Evolutionary conservation across 208 protist genomes (phyloP).

Genomic region (Leishmania gerbilli): DNA sequence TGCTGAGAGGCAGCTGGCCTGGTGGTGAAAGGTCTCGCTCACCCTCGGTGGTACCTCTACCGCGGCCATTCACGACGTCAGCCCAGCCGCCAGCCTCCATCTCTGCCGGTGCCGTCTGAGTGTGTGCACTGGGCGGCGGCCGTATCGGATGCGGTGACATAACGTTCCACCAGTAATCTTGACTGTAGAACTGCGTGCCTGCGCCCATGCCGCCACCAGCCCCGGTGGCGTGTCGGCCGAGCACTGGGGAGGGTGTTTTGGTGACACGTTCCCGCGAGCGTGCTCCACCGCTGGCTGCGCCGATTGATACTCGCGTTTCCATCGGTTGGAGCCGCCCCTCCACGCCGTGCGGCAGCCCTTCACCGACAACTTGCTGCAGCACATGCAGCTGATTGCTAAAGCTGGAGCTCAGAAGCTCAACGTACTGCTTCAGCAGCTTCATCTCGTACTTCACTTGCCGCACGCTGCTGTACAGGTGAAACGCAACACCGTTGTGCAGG

Average conservation of each 20-base stretch:
- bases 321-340: slow-evolving; percentile 11
- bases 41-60: background rate
- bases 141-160: slow-evolving; percentile 24
- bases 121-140: background rate
- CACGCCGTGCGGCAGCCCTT: slow-evolving; percentile 27
- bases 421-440: slow-evolving; percentile 37
- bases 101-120: background rate
- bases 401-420: slow-evolving; percentile 41
- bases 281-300: background rate
- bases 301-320: slow-evolving; percentile 26
- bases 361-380: slow-evolving; percentile 25
- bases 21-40: background rate
- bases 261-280: background rate
- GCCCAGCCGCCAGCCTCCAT: background rate
- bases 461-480: slow-evolving; percentile 39
- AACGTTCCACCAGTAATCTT: slow-evolving; percentile 25
- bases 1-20: background rate
- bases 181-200: slow-evolving; percentile 12
- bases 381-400: slow-evolving; percentile 34
- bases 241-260: background rate
- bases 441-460: slow-evolving; percentile 44
- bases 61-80: background rate
- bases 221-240: background rate
- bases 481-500: slow-evolving; percentile 20
- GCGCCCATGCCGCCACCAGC: background rate